Evolutionary conservation across 2,329 filamentous ascomycete species (phyloP).

Genomic region (Calonectria hawksworthii): DNA sequence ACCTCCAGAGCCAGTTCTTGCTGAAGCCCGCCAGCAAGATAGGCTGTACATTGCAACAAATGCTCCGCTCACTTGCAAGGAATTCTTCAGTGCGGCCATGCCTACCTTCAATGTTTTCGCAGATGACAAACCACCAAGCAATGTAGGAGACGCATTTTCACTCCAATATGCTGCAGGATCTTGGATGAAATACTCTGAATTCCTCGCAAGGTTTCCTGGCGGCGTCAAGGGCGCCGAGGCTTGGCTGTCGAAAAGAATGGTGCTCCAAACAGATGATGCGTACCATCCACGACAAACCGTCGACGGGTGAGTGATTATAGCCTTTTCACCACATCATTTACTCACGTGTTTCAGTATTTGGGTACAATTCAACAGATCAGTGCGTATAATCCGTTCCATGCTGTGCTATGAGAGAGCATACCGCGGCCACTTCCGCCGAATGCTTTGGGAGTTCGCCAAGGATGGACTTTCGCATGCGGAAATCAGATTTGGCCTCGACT

Average conservation of each 20-base stretch:
- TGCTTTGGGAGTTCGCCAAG: neutral
- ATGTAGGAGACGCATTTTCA: neutral
- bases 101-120: neutral
- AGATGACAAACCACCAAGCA: neutral
- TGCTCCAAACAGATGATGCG: neutral
- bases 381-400: neutral
- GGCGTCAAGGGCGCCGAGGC: neutral
- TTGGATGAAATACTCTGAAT: neutral
- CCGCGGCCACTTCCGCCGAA: neutral
- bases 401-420: neutral
- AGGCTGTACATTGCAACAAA: neutral
- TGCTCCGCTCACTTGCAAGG: neutral
- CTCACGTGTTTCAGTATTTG: neutral
- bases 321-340: neutral
- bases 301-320: neutral
- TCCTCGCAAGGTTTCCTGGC: neutral
- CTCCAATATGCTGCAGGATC: neutral
- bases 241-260: neutral
- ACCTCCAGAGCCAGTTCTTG: neutral
- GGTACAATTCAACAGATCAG: neutral
- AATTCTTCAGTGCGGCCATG: neutral
- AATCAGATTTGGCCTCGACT: conserved; percentile 3
- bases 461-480: neutral
- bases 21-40: neutral
- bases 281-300: neutral